A percentile compares a stretch with the other conserved stretches of the same genome.
phyloP scores from a whole-genome alignment of 345 rosid species.

The Sisymbrium altissimum region DNA sequence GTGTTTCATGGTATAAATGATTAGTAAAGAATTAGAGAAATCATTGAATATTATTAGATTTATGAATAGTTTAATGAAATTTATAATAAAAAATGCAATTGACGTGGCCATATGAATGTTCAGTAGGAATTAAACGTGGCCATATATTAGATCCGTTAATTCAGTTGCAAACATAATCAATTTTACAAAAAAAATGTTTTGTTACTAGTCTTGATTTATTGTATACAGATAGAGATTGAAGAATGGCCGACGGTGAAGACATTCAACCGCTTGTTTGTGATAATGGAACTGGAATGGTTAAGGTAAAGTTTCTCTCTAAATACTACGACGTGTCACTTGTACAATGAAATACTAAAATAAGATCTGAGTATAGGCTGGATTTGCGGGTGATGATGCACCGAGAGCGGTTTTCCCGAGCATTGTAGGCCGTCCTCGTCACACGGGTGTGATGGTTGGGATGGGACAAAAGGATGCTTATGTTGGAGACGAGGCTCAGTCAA shows the following conservation, averaged over 20 bases:
- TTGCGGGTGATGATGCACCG: constrained; percentile 72
- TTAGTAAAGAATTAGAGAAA: neutral
- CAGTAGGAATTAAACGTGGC: too few species aligned
- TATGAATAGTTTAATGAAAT: neutral
- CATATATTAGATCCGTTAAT: too few species aligned
- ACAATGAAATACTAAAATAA: neutral
- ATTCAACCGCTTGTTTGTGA: constrained; percentile 32
- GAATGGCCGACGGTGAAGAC: constrained; percentile 29
- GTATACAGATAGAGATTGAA: neutral
- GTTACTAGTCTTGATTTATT: constrained; percentile 1
- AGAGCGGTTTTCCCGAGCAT: constrained; percentile 74
- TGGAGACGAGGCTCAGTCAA: constrained; percentile 77
- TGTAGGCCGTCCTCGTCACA: constrained; percentile 65
- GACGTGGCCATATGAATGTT: too few species aligned
- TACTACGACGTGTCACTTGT: neutral
- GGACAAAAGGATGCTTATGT: constrained; percentile 73
- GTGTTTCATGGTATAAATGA: neutral
- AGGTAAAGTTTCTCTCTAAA: constrained; percentile 20
- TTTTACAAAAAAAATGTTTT: neutral
- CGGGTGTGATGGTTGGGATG: constrained; percentile 78
- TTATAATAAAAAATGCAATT: too few species aligned
- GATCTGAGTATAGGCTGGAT: constrained; percentile 48
- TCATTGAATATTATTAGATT: neutral
- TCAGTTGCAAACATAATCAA: too few species aligned
- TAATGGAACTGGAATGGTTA: constrained; percentile 36